phyloP scores from a whole-genome alignment of 2,329 filamentous ascomycete species.

The Leptographium procerum region DNA sequence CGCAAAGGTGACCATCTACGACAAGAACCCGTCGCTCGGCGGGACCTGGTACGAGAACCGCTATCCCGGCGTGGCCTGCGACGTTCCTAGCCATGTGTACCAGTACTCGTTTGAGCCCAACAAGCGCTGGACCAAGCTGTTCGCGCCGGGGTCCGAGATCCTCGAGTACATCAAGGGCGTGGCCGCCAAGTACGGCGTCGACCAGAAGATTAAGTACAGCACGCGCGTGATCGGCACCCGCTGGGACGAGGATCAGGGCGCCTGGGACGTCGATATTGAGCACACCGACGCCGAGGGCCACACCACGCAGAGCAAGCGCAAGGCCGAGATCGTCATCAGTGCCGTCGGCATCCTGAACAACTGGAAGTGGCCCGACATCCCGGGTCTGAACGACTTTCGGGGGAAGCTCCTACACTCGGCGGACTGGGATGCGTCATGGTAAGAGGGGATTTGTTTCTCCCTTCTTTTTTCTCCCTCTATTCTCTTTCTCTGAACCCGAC shows the following conservation, averaged over 20 bases:
- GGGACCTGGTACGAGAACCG: slow-evolving; percentile 49
- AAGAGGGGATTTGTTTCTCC: not conserved
- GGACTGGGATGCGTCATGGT: slow-evolving; percentile 29
- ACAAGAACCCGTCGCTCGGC: slow-evolving; percentile 42
- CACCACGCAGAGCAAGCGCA: slow-evolving; percentile 23
- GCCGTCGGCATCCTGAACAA: slow-evolving; percentile 40
- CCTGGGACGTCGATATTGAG: slow-evolving; percentile 25
- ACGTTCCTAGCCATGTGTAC: slow-evolving; percentile 48
- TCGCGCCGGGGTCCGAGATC: slow-evolving; percentile 42
- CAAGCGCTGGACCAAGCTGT: slow-evolving; percentile 46
- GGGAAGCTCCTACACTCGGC: slow-evolving; percentile 41
- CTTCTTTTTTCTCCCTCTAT: not conserved
- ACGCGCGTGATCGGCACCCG: slow-evolving; percentile 28
- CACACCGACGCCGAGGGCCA: slow-evolving; percentile 25
- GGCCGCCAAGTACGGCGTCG: slow-evolving; percentile 31
- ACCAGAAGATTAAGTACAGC: slow-evolving; percentile 28
- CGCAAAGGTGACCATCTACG: slow-evolving; percentile 37
- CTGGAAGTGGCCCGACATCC: slow-evolving; percentile 39
- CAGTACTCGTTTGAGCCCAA: slow-evolving; percentile 50
- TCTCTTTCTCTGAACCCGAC: slow-evolving; percentile 15
- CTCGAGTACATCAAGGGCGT: slow-evolving; percentile 36
- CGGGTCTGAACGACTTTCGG: slow-evolving; percentile 31
- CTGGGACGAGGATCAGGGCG: slow-evolving; percentile 30
- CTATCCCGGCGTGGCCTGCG: slow-evolving; percentile 47
- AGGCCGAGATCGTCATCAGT: slow-evolving; percentile 37